phyloP scores from a whole-genome alignment of 2,329 filamentous ascomycete genomes.

The Mycosphaerella sp. region DNA sequence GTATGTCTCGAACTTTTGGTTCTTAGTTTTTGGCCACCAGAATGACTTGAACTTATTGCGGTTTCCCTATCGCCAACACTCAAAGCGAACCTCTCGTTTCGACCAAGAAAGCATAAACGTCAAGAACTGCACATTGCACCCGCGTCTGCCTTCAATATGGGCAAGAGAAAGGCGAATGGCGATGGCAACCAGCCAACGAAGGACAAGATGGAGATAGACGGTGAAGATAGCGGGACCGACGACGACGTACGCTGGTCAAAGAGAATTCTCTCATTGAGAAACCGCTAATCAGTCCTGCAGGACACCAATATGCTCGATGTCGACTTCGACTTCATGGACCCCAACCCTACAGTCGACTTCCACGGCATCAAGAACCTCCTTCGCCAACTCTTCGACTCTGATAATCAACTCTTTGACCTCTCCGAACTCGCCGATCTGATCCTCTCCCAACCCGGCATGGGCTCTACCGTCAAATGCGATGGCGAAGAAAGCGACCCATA shows the following conservation, averaged over 20 bases:
- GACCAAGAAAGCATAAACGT: no score
- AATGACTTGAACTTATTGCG: no score
- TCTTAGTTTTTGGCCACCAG: no score
- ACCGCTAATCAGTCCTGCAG: constrained; percentile 41
- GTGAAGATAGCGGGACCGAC: constrained; percentile 32
- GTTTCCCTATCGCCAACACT: no score
- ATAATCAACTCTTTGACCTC: constrained; percentile 78
- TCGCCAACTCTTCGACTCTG: constrained; percentile 86
- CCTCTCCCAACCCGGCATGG: constrained; percentile 76
- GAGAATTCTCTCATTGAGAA: background rate
- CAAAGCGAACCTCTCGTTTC: no score
- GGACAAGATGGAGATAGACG: constrained; percentile 37
- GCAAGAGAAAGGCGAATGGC: constrained; percentile 47
- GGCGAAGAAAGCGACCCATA: constrained; percentile 89
- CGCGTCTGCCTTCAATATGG: constrained; percentile 36
- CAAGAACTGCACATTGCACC: no score
- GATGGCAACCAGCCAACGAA: constrained; percentile 43
- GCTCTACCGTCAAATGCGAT: constrained; percentile 95
- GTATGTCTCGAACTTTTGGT: no score
- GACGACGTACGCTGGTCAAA: constrained; percentile 23
- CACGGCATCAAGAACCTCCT: constrained; percentile 87
- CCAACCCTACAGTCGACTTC: constrained; percentile 81
- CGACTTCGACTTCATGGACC: constrained; percentile 99
- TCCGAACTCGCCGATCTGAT: constrained; percentile 82
- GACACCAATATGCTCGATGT: constrained; percentile 90